phyloP scores from a whole-genome alignment of 495 filamentous ascomycete genomes.

The Lasiosphaeriaceae sp. region DNA sequence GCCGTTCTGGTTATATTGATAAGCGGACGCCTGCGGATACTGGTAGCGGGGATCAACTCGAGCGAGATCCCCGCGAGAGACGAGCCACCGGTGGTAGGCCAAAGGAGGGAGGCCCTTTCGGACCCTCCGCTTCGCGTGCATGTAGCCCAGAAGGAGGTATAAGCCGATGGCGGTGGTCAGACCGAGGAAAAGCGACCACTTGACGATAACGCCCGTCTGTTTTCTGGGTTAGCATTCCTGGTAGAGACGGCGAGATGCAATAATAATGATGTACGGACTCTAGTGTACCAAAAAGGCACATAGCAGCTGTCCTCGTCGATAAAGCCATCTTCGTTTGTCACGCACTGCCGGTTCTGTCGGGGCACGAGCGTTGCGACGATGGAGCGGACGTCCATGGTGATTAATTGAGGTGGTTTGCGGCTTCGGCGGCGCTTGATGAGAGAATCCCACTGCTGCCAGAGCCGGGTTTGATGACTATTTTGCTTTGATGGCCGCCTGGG shows the following conservation, averaged over 20 bases:
- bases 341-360: slow-evolving; percentile 16
- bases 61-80: slow-evolving; percentile 51
- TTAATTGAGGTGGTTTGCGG: neutral
- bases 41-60: slow-evolving; percentile 50
- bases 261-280: slow-evolving; percentile 19
- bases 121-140: slow-evolving; percentile 64
- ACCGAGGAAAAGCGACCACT: slow-evolving; percentile 64
- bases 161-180: slow-evolving; percentile 47
- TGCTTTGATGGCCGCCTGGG: too few species aligned
- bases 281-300: slow-evolving; percentile 45
- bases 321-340: slow-evolving; percentile 20
- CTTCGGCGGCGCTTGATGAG: too few species aligned
- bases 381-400: neutral
- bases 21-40: slow-evolving; percentile 29
- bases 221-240: slow-evolving; percentile 1
- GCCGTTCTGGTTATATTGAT: slow-evolving; percentile 29
- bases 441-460: too few species aligned
- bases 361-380: slow-evolving; percentile 5
- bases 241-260: neutral
- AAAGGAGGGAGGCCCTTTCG: slow-evolving; percentile 57
- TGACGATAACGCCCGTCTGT: slow-evolving; percentile 58
- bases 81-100: slow-evolving; percentile 67
- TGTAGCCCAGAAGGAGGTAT: slow-evolving; percentile 55
- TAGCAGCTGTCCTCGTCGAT: slow-evolving; percentile 33
- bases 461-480: too few species aligned